A percentile compares a stretch with the other conserved stretches of the same genome.
Evolutionary conservation across 371 early-diverging fungal species (phyloP).

Genomic region (Neoconidiobolus thromboides): DNA sequence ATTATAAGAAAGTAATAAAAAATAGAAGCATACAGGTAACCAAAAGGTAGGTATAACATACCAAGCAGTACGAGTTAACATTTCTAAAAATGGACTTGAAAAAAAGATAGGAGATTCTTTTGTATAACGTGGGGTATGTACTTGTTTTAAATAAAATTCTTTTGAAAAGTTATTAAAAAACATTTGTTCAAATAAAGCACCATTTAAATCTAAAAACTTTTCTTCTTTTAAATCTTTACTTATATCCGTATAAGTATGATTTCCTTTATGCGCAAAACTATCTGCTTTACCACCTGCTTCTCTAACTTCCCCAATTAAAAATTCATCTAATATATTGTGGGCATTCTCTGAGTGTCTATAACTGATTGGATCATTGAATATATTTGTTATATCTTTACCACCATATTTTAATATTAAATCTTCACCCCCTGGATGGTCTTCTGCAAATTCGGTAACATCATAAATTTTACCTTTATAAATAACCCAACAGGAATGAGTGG

Average conservation of each 20-base stretch:
- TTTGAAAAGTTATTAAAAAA: slow-evolving; percentile 41
- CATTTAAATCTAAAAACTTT: slow-evolving; percentile 59
- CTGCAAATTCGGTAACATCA: slow-evolving; percentile 63
- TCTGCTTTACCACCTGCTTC: background rate
- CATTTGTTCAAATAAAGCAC: slow-evolving; percentile 73
- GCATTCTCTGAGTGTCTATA: slow-evolving; percentile 74
- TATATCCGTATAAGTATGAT: slow-evolving; percentile 16
- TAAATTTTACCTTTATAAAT: slow-evolving; percentile 55
- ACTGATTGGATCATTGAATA: slow-evolving; percentile 48
- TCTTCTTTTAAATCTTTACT: slow-evolving; percentile 25
- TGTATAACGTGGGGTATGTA: slow-evolving; percentile 75
- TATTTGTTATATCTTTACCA: slow-evolving; percentile 42
- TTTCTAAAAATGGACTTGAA: slow-evolving; percentile 47
- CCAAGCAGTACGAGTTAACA: slow-evolving; percentile 78
- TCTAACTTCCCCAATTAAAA: slow-evolving; percentile 44
- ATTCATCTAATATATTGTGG: slow-evolving; percentile 63
- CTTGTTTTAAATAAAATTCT: slow-evolving; percentile 69
- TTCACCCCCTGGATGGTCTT: slow-evolving; percentile 67
- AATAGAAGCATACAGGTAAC: slow-evolving; percentile 28
- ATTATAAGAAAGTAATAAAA: slow-evolving; percentile 3
- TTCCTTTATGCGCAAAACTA: background rate
- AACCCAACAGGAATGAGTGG: slow-evolving; percentile 42
- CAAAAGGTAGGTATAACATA: slow-evolving; percentile 72
- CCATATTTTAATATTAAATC: slow-evolving; percentile 54
- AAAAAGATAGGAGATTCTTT: slow-evolving; percentile 64